These are phyloP conservation scores for Gracilaria vermiculophylla DNA, from an alignment of 23 red algal species.

Conservation along the genomic window DNA sequence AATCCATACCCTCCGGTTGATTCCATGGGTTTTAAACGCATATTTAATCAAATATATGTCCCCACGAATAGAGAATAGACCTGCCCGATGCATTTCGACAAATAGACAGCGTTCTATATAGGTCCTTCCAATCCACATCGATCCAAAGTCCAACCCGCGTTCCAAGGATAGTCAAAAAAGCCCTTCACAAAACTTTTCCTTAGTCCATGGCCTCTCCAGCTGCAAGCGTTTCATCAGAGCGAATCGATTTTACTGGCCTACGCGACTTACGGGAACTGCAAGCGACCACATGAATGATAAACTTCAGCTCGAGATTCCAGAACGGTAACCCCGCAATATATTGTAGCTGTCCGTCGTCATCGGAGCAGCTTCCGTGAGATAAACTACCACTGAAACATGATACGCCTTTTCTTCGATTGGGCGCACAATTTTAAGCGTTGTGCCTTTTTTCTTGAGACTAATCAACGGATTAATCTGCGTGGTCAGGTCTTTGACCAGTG, in stretches of 20 bases:
- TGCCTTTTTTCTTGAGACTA: not conserved
- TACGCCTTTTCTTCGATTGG: not conserved
- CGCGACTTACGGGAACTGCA: conserved; percentile 24
- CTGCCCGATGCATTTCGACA: not conserved
- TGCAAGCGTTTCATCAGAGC: conserved; percentile 20
- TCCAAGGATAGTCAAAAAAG: not conserved
- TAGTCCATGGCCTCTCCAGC: conserved; percentile 13
- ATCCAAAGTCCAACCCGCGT: conserved; percentile 14
- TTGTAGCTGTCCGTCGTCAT: conserved; percentile 23
- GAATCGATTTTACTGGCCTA: not conserved
- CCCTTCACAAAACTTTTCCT: not conserved
- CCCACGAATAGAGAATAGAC: conserved; percentile 1
- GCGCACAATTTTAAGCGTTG: not conserved
- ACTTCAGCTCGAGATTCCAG: not conserved
- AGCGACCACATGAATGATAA: not conserved
- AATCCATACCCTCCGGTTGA: conserved; percentile 34
- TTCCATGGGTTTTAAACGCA: conserved; percentile 9
- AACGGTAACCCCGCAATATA: conserved; percentile 19
- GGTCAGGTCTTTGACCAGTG: conserved; percentile 27
- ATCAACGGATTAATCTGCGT: conserved; percentile 1
- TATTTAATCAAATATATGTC: not conserved
- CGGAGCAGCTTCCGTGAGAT: not conserved
- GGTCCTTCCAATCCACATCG: not conserved
- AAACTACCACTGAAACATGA: not conserved
- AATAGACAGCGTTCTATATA: not conserved